These are phyloP conservation scores for Exutisphaerella laricina DNA, from an alignment of 2,329 filamentous ascomycete genomes.

Conservation along the genomic window DNA sequence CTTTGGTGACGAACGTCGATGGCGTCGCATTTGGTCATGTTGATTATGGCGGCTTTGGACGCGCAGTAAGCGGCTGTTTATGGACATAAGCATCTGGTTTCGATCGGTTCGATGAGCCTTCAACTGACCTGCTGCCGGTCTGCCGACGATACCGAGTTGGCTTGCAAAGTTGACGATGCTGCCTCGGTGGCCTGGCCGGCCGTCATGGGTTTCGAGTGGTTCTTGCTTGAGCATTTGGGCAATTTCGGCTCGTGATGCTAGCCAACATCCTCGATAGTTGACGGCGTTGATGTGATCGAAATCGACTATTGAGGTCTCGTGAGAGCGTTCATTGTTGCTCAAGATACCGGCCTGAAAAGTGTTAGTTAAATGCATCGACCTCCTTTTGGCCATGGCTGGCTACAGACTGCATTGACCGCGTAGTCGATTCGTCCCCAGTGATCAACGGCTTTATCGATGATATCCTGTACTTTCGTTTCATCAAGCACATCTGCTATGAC, in stretches of 20 bases:
- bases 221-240: constrained; percentile 43
- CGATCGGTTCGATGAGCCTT: too few relatives aligned
- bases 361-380: background rate
- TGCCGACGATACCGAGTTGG: constrained; percentile 40
- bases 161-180: constrained; percentile 45
- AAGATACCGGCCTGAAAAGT: constrained; percentile 33
- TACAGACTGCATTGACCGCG: constrained; percentile 41
- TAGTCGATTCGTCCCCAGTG: constrained; percentile 43
- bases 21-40: constrained; percentile 45
- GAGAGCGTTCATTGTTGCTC: constrained; percentile 35
- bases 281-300: constrained; percentile 42
- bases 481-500: constrained; percentile 35
- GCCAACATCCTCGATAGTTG: constrained; percentile 45
- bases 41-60: constrained; percentile 44
- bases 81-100: background rate
- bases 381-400: background rate
- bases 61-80: constrained; percentile 42
- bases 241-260: constrained; percentile 42
- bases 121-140: constrained; percentile 39
- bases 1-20: constrained; percentile 36
- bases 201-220: constrained; percentile 40
- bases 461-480: constrained; percentile 32
- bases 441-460: constrained; percentile 32
- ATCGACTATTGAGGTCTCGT: constrained; percentile 33
- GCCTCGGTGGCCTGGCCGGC: constrained; percentile 38